These are phyloP conservation scores for Geotrichum fermentans DNA, from an alignment of 1,139 yeast genomes.

Conservation along the genomic window DNA sequence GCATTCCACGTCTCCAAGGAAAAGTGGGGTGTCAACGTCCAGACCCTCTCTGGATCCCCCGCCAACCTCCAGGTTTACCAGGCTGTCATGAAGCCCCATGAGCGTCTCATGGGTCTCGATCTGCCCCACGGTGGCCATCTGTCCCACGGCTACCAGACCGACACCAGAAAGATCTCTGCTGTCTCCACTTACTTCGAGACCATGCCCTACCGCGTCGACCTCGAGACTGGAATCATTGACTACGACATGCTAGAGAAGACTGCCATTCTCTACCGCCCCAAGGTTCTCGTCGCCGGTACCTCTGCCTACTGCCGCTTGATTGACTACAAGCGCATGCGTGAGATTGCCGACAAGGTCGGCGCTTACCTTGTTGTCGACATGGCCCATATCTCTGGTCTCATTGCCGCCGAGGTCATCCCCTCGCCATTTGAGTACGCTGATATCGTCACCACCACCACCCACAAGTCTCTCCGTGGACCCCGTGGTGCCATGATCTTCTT, in stretches of 20 bases:
- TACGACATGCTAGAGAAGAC: constrained; percentile 82
- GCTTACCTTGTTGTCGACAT: constrained; percentile 89
- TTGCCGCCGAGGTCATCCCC: constrained; percentile 86
- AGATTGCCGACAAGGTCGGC: constrained; percentile 87
- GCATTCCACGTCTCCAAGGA: constrained; percentile 72
- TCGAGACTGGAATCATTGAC: constrained; percentile 82
- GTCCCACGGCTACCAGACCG: constrained; percentile 93
- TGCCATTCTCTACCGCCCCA: constrained; percentile 85
- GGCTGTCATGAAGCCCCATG: constrained; percentile 83
- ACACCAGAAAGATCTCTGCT: constrained; percentile 78
- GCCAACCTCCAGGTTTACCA: constrained; percentile 92
- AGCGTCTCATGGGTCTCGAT: constrained; percentile 92
- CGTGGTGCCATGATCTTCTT: constrained; percentile 98
- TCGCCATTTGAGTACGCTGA: constrained; percentile 94
- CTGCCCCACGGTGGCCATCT: constrained; percentile 97
- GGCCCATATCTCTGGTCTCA: constrained; percentile 95
- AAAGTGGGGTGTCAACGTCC: constrained; percentile 95
- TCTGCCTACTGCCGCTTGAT: constrained; percentile 90
- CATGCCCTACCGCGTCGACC: constrained; percentile 89
- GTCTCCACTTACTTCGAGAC: constrained; percentile 93
- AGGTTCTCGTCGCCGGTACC: constrained; percentile 92
- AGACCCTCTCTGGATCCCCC: constrained; percentile 90
- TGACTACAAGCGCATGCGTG: constrained; percentile 83
- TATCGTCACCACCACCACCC: constrained; percentile 95
- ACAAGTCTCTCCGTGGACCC: constrained; percentile 95